A percentile compares a stretch with the other conserved stretches of the same genome.
phyloP scores from a whole-genome alignment of 1,284 basidiomycete genomes.

The Heterobasidion annosum region DNA sequence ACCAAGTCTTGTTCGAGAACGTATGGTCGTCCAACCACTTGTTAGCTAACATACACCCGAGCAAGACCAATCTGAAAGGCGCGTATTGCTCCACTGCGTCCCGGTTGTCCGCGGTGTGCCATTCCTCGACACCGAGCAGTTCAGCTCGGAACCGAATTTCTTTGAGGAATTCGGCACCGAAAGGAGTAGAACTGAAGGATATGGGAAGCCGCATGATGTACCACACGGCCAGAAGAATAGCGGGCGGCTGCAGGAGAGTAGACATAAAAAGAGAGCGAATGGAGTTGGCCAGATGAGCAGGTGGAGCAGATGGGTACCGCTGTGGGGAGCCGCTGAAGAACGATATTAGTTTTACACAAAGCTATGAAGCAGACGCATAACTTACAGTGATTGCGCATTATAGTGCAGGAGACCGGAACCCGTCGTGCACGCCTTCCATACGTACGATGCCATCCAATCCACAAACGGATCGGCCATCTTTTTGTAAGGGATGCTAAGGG shows the following conservation, averaged over 20 bases:
- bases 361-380: neutral
- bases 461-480: slow-evolving; percentile 66
- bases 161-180: slow-evolving; percentile 44
- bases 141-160: slow-evolving; percentile 56
- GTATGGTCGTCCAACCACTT: slow-evolving; percentile 93
- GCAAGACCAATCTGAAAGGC: slow-evolving; percentile 64
- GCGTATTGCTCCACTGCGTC: slow-evolving; percentile 47
- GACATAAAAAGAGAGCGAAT: slow-evolving; percentile 68
- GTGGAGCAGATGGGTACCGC: slow-evolving; percentile 37
- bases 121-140: slow-evolving; percentile 50
- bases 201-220: slow-evolving; percentile 75
- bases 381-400: slow-evolving; percentile 21
- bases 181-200: slow-evolving; percentile 34
- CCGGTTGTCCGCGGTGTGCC: slow-evolving; percentile 32
- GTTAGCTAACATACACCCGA: slow-evolving; percentile 86
- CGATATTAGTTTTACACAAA: neutral
- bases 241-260: slow-evolving; percentile 75
- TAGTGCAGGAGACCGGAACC: slow-evolving; percentile 45
- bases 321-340: slow-evolving; percentile 13
- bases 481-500: slow-evolving; percentile 52
- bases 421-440: slow-evolving; percentile 72
- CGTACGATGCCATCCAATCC: slow-evolving; percentile 67
- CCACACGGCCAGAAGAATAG: slow-evolving; percentile 73
- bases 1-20: slow-evolving; percentile 91
- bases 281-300: slow-evolving; percentile 47